Percentiles rank a stretch among this genome's conserved stretches.
phyloP scores from a whole-genome alignment of 495 filamentous ascomycete genomes.

The Talaromyces stipitatus region DNA sequence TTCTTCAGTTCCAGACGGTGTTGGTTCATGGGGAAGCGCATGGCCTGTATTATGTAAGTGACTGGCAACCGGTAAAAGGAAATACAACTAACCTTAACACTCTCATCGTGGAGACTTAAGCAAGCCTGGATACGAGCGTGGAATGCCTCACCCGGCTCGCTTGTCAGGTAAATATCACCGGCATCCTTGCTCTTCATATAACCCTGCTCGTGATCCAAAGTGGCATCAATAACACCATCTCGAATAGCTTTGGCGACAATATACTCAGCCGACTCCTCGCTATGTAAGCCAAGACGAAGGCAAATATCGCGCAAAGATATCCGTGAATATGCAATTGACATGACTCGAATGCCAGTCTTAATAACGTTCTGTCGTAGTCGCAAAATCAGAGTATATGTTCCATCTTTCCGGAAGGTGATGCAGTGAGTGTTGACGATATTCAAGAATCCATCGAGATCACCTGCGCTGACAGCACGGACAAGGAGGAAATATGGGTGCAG shows the following conservation, averaged over 20 bases:
- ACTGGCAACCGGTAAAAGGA: not conserved
- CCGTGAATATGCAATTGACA: constrained; percentile 93
- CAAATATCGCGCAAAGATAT: constrained; percentile 98
- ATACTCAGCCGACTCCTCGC: constrained; percentile 95
- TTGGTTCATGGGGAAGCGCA: constrained; percentile 99
- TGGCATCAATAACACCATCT: constrained; percentile 96
- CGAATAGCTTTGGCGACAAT: constrained; percentile 98
- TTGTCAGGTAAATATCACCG: constrained; percentile 89
- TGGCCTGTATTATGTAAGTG: constrained; percentile 52
- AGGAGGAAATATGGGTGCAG: constrained; percentile 88
- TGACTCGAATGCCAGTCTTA: constrained; percentile 98
- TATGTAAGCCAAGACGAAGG: constrained; percentile 83
- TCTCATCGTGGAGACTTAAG: constrained; percentile 88
- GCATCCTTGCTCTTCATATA: constrained; percentile 98
- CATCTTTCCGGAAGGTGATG: constrained; percentile 81
- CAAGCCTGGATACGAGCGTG: constrained; percentile 92
- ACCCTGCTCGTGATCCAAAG: constrained; percentile 84
- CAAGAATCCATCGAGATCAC: constrained; percentile 87
- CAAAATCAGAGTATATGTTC: constrained; percentile 90
- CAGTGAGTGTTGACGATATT: constrained; percentile 71
- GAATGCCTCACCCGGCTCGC: constrained; percentile 93
- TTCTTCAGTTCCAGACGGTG: constrained; percentile 97
- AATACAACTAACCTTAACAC: constrained; percentile 69
- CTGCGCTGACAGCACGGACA: constrained; percentile 89
- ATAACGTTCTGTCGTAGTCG: constrained; percentile 96